Conservation (phyloP, 2,329 filamentous ascomycete genomes). For the Fusarium cyanostomum region DNA sequence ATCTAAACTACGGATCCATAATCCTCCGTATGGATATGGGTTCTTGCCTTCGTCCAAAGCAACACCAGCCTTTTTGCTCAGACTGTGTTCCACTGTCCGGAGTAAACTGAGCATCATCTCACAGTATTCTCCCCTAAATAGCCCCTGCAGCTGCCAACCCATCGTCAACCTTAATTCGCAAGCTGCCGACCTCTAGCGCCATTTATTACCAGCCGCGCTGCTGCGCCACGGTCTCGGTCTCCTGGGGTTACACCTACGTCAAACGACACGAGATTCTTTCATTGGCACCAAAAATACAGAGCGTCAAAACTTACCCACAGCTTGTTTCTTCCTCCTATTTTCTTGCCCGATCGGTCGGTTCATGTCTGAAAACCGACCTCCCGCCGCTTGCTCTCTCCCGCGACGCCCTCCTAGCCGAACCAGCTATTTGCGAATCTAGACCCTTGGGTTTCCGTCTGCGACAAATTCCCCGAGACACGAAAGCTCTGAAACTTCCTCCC, state of each 20-base stretch:
- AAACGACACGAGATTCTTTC: slow-evolving; percentile 37
- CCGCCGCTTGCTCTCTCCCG: neutral
- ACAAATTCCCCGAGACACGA: slow-evolving; percentile 28
- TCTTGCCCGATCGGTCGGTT: neutral
- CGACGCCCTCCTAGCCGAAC: slow-evolving; percentile 13
- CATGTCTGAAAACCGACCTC: neutral
- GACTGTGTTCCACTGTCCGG: neutral
- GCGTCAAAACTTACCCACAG: slow-evolving; percentile 15
- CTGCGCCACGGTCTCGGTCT: slow-evolving; percentile 34
- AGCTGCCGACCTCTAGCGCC: slow-evolving; percentile 31
- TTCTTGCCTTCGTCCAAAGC: neutral
- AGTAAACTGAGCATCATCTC: neutral
- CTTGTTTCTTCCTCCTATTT: neutral
- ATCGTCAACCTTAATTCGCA: slow-evolving; percentile 31
- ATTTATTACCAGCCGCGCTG: slow-evolving; percentile 9
- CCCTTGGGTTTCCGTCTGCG: slow-evolving; percentile 8
- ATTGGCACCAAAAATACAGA: slow-evolving; percentile 36
- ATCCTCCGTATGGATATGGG: too few species aligned
- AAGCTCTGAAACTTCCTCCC: slow-evolving; percentile 22
- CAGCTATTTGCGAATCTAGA: slow-evolving; percentile 7
- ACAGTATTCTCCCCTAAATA: slow-evolving; percentile 7
- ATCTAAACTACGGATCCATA: too few species aligned
- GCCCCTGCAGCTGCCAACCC: slow-evolving; percentile 34
- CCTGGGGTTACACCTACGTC: slow-evolving; percentile 32
- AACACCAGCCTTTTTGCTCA: neutral